A percentile compares a stretch with the other conserved stretches of the same genome.
phyloP scores from a whole-genome alignment of 2,329 filamentous ascomycete species.

The Pestalotiopsis fici region DNA sequence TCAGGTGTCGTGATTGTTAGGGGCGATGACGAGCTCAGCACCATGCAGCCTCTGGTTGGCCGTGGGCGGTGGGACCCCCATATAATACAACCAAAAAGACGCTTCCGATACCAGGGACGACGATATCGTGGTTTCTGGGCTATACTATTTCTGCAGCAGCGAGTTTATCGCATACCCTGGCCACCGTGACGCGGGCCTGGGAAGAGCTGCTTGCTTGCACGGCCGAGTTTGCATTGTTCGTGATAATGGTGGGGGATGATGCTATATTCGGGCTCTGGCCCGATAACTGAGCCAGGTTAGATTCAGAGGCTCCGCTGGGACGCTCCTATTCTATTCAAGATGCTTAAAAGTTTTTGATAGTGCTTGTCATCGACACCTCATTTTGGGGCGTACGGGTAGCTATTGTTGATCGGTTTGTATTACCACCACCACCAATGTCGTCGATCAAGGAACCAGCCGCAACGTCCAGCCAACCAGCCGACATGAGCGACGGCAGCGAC shows the following conservation, averaged over 20 bases:
- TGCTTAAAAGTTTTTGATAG: not conserved
- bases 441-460: not conserved
- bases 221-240: not conserved
- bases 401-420: not conserved
- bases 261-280: not conserved
- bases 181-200: not conserved
- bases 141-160: not conserved
- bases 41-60: constrained; percentile 1
- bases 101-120: not conserved
- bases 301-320: not conserved
- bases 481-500: not conserved
- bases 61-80: not conserved
- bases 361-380: not conserved
- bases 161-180: not conserved
- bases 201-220: not conserved
- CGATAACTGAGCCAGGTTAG: not conserved
- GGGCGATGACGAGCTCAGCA: constrained; percentile 5
- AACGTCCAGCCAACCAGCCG: not conserved
- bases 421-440: not conserved
- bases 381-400: not conserved
- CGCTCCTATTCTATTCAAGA: not conserved
- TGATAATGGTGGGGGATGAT: constrained; percentile 10
- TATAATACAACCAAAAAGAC: not conserved
- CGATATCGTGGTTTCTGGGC: not conserved
- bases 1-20: constrained; percentile 2